These are phyloP conservation scores for Blechomonas ayalai DNA, from an alignment of 208 protist species.

Conservation along the genomic window DNA sequence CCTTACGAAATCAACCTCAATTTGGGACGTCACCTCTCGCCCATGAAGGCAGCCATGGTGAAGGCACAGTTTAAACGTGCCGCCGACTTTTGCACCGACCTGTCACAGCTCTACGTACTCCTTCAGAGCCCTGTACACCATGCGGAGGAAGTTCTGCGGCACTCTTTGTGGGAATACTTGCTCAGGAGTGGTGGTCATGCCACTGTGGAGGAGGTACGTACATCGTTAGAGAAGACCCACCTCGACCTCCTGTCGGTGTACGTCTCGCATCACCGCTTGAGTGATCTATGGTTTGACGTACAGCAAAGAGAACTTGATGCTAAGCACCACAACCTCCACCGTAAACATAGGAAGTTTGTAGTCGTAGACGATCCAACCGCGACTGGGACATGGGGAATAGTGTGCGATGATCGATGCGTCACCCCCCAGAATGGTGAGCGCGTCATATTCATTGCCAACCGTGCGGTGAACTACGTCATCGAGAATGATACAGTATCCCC, in stretches of 20 bases:
- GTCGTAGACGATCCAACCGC: no score
- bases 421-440: no score
- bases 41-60: slow-evolving; percentile 50
- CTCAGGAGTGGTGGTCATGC: slow-evolving; percentile 5
- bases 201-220: slow-evolving; percentile 6
- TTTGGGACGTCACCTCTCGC: slow-evolving; percentile 53
- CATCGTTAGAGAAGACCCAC: slow-evolving; percentile 4
- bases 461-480: no score
- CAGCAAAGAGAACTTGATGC: no score
- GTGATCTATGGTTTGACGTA: slow-evolving; percentile 36
- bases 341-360: no score
- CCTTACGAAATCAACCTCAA: slow-evolving; percentile 74
- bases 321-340: no score
- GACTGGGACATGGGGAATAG: no score
- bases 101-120: slow-evolving; percentile 7
- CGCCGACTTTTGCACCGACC: slow-evolving; percentile 1
- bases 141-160: slow-evolving; percentile 14
- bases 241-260: slow-evolving; percentile 15
- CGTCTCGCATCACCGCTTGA: slow-evolving; percentile 31
- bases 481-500: no score
- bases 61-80: slow-evolving; percentile 49
- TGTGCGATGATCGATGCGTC: no score
- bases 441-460: no score
- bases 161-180: slow-evolving; percentile 13
- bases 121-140: slow-evolving; percentile 10